phyloP scores from a whole-genome alignment of 306 rosid species.

The Dalbergia cultrata region DNA sequence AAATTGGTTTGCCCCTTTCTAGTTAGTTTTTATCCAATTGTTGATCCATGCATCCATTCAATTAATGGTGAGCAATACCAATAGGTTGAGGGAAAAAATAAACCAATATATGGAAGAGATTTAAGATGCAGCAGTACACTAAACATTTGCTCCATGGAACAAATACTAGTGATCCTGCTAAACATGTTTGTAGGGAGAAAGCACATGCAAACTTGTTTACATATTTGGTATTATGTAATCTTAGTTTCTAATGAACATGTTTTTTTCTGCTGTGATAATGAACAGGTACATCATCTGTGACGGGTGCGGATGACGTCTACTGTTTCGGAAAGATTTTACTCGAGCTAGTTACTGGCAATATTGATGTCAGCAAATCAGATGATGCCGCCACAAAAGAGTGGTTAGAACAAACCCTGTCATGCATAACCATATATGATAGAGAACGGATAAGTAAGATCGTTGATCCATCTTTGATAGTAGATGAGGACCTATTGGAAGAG shows the following conservation, averaged over 20 bases:
- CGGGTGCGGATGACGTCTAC: slow-evolving; percentile 77
- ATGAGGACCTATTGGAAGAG: slow-evolving; percentile 93
- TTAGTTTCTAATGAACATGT: background rate
- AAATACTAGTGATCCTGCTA: background rate
- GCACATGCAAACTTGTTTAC: background rate
- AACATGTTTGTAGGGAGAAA: background rate
- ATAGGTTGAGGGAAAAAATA: background rate
- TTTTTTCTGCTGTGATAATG: slow-evolving; percentile 43
- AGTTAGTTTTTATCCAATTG: background rate
- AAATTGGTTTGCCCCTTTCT: slow-evolving; percentile 39
- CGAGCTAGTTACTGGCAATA: slow-evolving; percentile 91
- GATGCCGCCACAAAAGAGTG: slow-evolving; percentile 76
- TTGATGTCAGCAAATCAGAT: slow-evolving; percentile 71
- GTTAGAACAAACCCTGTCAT: slow-evolving; percentile 70
- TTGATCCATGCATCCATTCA: slow-evolving; percentile 32
- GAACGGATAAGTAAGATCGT: slow-evolving; percentile 73
- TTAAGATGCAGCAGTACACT: background rate
- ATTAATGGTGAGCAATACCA: background rate
- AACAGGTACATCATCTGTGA: slow-evolving; percentile 67
- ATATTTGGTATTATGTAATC: background rate
- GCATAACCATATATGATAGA: slow-evolving; percentile 73
- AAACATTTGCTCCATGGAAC: background rate
- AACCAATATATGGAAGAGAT: slow-evolving; percentile 9
- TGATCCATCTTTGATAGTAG: slow-evolving; percentile 82
- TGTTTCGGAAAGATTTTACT: slow-evolving; percentile 89